Evolutionary conservation across 1,284 basidiomycete species (phyloP), one percentile per base, ranked within the genome.

Genomic region (Cryptococcus sp.): DNA sequence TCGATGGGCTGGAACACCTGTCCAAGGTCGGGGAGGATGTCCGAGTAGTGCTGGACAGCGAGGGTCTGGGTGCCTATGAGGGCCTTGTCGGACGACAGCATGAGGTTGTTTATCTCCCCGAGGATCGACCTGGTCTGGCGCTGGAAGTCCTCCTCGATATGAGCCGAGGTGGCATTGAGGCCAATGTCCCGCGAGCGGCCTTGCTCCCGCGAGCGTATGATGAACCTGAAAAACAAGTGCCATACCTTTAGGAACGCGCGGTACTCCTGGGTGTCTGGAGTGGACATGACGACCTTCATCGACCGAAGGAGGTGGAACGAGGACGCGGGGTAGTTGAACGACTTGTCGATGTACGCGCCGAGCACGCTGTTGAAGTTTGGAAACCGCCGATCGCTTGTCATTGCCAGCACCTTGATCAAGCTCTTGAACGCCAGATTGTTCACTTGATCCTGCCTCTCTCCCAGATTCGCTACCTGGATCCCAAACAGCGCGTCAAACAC

Each of bases 21-120:
- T 21, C 84, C 81, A 15, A 98, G 80, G 70, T 93, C 89, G 1
- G 94, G 92, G 11, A 98, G 80, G 57, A 95, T 89, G 24, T 90
- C 89, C 3, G 92, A 88, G 74, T 96, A 98, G 76, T 95, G 89
- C 71, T 97, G 93, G 9, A 98, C 81, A 1, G 89, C 89, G 60
- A 94, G 86, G 0, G 91, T 95, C 73, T 98, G 94, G 0, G 94
- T 95, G 45, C 95, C 95, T 57, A 98, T 92, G 69, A 92, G 85
- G 2, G 85, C 81, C 0, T 89, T 90, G 16, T 87, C 83, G 2
- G 82, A 83, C 0, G 85, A 85, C 0, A 85, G 81, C 94, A 98
- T 96, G 82, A 98, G 87, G 45, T 84, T 82, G 67, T 90, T 94
- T 65, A 97, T 86, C 67, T 89, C 88, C 12, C 79, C 76, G 3